phyloP scores from a whole-genome alignment of 164 flowering plant species.

The Platanus orientalis region DNA sequence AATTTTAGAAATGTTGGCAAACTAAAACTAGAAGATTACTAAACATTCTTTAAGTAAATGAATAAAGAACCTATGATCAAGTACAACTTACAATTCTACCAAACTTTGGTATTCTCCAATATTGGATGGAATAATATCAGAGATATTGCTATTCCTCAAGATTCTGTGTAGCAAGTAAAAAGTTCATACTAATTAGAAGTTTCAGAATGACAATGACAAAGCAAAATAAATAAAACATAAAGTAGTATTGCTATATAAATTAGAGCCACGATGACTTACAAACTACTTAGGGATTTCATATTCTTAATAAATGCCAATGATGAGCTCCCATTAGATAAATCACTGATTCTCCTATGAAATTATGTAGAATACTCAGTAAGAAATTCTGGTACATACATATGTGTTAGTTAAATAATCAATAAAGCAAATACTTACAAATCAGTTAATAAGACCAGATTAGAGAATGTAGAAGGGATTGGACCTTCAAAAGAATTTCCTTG shows the following conservation, averaged over 20 bases:
- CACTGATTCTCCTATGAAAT: background rate
- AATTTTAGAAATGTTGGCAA: too few relatives aligned
- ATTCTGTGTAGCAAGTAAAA: constrained; percentile 30
- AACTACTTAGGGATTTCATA: background rate
- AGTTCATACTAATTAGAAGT: too few relatives aligned
- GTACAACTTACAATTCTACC: constrained; percentile 46
- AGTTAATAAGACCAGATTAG: too few relatives aligned
- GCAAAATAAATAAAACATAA: background rate
- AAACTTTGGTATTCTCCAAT: constrained; percentile 44
- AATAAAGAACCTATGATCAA: background rate
- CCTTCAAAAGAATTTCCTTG: background rate
- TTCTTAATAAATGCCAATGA: background rate
- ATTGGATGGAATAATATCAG: constrained; percentile 53
- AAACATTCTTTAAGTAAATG: too few relatives aligned
- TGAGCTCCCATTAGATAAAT: background rate
- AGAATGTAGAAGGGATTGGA: background rate
- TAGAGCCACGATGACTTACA: background rate
- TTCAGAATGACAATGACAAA: background rate
- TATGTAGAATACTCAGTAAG: background rate
- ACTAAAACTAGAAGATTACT: too few relatives aligned
- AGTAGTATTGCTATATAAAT: background rate
- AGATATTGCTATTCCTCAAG: constrained; percentile 57
- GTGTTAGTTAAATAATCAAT: background rate
- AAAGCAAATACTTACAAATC: background rate
- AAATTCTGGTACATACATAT: background rate